Evolutionary conservation across 2,329 filamentous ascomycete genomes (phyloP).

Genomic region (Truncatella angustata): DNA sequence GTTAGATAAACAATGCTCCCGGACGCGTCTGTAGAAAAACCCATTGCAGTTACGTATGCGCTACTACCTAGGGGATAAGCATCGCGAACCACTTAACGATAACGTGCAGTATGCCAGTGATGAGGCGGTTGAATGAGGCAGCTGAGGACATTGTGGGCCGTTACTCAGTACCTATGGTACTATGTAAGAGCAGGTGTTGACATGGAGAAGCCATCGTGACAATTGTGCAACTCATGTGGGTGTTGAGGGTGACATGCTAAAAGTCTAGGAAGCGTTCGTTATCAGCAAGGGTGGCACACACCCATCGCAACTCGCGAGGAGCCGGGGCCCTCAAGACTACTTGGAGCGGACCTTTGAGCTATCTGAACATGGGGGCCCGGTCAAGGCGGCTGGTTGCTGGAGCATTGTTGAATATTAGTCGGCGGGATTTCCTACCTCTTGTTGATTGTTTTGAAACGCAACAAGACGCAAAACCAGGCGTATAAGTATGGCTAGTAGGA

Average conservation of each 20-base stretch:
- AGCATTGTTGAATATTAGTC: conserved; percentile 4
- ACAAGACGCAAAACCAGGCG: no score
- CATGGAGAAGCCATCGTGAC: neutral
- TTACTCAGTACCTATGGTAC: neutral
- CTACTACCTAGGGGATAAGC: no score
- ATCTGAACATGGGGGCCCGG: neutral
- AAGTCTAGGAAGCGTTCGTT: conserved; percentile 2
- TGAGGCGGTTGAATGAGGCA: neutral
- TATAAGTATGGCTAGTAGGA: no score
- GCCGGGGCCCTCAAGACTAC: neutral
- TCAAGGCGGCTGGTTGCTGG: conserved; percentile 8
- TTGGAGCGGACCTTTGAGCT: neutral
- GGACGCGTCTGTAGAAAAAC: no score
- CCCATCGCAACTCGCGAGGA: conserved; percentile 2
- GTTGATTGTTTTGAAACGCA: no score
- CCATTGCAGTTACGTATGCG: no score
- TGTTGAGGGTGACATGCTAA: neutral
- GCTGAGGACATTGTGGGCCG: neutral
- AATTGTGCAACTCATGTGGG: neutral
- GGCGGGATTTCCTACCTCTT: neutral
- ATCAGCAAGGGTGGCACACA: conserved; percentile 7
- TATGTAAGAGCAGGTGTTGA: neutral
- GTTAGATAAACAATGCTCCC: no score
- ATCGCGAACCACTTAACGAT: no score
- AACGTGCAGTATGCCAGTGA: neutral